phyloP scores from a whole-genome alignment of 768 basidiomycete genomes.

The Mycena filopes region DNA sequence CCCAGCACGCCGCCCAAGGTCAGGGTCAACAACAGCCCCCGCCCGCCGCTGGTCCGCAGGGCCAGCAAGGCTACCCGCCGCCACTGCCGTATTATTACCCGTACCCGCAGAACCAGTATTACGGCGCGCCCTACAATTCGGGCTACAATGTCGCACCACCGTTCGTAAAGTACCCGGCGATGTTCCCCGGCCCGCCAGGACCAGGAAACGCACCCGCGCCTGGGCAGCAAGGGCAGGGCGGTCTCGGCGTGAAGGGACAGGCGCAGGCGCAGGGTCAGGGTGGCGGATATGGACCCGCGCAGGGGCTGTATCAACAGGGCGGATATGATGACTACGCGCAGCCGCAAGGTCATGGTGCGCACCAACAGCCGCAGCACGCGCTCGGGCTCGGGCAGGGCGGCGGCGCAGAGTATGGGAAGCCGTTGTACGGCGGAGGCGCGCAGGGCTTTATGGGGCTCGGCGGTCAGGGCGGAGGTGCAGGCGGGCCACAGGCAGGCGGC shows the following conservation, averaged over 20 bases:
- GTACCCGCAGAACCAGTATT: conserved; percentile 84
- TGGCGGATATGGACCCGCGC: conserved; percentile 52
- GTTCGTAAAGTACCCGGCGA: conserved; percentile 81
- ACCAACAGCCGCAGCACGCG: conserved; percentile 53
- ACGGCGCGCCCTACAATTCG: conserved; percentile 73
- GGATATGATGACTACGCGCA: conserved; percentile 61
- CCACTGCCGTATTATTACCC: conserved; percentile 71
- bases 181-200: conserved; percentile 79
- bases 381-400: conserved; percentile 45
- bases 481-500: conserved; percentile 44
- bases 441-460: conserved; percentile 80
- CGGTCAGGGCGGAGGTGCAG: conserved; percentile 52
- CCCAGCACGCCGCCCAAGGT: conserved; percentile 65
- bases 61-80: conserved; percentile 73
- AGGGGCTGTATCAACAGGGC: conserved; percentile 70
- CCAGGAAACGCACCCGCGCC: conserved; percentile 74
- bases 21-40: conserved; percentile 65
- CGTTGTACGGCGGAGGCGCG: conserved; percentile 62
- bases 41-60: conserved; percentile 68
- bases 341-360: conserved; percentile 65
- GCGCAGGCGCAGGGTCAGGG: conserved; percentile 32
- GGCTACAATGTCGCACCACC: conserved; percentile 70
- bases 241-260: conserved; percentile 60
- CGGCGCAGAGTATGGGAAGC: conserved; percentile 39
- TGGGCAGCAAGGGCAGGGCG: conserved; percentile 70